Evolutionary conservation across 1,284 basidiomycete genomes (phyloP).

Genomic region (Malassezia sympodialis): DNA sequence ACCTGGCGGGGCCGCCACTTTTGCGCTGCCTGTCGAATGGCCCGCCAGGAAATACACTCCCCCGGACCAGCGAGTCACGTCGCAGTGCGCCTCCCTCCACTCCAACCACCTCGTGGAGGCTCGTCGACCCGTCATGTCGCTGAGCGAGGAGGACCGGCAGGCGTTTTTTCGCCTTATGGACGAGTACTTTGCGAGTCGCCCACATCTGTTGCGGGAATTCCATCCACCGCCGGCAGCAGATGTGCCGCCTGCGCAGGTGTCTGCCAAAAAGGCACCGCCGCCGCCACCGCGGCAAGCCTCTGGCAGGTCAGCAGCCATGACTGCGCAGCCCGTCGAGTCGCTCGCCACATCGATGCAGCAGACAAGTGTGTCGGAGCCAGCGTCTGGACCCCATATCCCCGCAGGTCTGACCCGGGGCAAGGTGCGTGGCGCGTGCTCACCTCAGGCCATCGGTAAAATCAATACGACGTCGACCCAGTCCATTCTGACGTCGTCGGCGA

Average conservation of each 20-base stretch:
- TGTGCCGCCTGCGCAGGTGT: not conserved
- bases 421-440: slow-evolving; percentile 5
- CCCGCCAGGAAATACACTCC: too few relatives aligned
- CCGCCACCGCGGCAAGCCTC: not conserved
- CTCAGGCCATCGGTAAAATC: slow-evolving; percentile 9
- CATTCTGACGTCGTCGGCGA: not conserved
- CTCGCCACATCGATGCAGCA: not conserved
- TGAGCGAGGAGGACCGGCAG: slow-evolving; percentile 20
- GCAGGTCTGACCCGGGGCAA: slow-evolving; percentile 9
- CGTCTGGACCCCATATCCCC: not conserved
- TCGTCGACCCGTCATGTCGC: slow-evolving; percentile 17
- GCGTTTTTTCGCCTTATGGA: slow-evolving; percentile 35
- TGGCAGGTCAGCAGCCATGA: not conserved
- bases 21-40: too few relatives aligned
- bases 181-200: slow-evolving; percentile 35
- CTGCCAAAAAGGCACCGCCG: not conserved
- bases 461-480: slow-evolving; percentile 3
- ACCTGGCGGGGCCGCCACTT: too few relatives aligned
- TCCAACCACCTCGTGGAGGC: slow-evolving; percentile 13
- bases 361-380: not conserved
- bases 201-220: slow-evolving; percentile 18
- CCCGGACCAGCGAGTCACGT: too few relatives aligned
- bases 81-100: not conserved
- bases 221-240: not conserved
- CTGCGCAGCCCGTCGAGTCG: not conserved